These are phyloP conservation scores for Beauveria caledonica DNA, from an alignment of 2,329 filamentous ascomycete genomes.

Conservation along the genomic window DNA sequence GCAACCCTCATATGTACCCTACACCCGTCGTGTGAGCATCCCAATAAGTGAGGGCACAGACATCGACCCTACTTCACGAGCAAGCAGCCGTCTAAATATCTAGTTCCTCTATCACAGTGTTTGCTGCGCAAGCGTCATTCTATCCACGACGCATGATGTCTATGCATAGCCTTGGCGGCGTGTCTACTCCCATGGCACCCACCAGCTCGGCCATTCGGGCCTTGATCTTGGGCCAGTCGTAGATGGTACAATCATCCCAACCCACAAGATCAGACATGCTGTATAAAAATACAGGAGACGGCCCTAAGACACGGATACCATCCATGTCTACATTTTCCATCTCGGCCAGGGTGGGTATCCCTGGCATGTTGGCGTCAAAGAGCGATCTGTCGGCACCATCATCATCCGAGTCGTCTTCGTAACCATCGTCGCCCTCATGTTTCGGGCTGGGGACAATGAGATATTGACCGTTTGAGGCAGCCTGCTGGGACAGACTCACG, in stretches of 20 bases:
- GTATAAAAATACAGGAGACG: constrained; percentile 29
- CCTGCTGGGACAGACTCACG: constrained; percentile 36
- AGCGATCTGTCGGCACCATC: constrained; percentile 29
- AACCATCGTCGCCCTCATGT: not conserved
- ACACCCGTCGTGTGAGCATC: not conserved
- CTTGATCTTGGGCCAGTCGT: constrained; percentile 45
- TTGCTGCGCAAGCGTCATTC: not conserved
- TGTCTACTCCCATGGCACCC: constrained; percentile 54
- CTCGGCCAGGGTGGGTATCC: constrained; percentile 48
- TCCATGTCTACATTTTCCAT: constrained; percentile 50
- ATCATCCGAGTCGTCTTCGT: constrained; percentile 11
- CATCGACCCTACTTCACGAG: not conserved
- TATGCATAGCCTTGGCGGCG: constrained; percentile 49
- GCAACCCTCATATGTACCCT: not conserved
- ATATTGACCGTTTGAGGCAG: not conserved
- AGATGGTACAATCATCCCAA: constrained; percentile 49
- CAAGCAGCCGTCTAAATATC: not conserved
- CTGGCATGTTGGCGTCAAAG: constrained; percentile 58
- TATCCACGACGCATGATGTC: constrained; percentile 35
- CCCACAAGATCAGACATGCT: constrained; percentile 43
- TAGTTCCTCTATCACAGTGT: not conserved
- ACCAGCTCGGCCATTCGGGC: constrained; percentile 58
- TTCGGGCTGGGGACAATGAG: too few species aligned
- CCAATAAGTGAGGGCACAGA: too few species aligned
- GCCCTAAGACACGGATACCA: constrained; percentile 46